Evolutionary conservation across 768 basidiomycete genomes (phyloP).

Genomic region (Leccinum boreale): DNA sequence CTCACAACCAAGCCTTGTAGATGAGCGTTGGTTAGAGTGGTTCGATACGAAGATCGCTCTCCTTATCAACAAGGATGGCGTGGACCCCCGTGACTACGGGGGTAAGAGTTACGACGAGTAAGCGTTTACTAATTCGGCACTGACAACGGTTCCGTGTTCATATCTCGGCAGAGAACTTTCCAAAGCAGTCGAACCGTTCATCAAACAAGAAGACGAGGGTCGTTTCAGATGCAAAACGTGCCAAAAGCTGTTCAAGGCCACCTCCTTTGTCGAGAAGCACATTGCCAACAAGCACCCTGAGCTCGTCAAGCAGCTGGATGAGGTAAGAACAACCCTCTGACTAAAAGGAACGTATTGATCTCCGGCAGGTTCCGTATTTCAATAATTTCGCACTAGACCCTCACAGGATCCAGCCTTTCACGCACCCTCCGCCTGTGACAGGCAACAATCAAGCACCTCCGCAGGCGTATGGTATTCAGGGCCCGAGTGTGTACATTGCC

Average conservation of each 20-base stretch:
- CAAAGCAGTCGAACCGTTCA: conserved; percentile 70
- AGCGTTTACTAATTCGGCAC: conserved; percentile 31
- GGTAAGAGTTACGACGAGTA: conserved; percentile 91
- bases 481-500: conserved; percentile 48
- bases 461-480: conserved; percentile 81
- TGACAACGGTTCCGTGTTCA: conserved; percentile 14
- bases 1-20: conserved; percentile 37
- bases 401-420: conserved; percentile 83
- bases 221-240: conserved; percentile 97
- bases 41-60: conserved; percentile 84
- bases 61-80: conserved; percentile 69
- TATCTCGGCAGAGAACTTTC: conserved; percentile 63
- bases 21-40: conserved; percentile 87
- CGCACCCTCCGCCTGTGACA: conserved; percentile 65
- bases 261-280: conserved; percentile 97
- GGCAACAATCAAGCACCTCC: conserved; percentile 78
- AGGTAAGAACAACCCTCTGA: conserved; percentile 49
- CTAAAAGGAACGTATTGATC: conserved; percentile 13
- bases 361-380: conserved; percentile 74
- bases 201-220: conserved; percentile 96
- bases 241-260: conserved; percentile 96
- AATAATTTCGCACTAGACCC: conserved; percentile 98
- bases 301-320: conserved; percentile 76
- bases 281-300: conserved; percentile 93
- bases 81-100: conserved; percentile 86